Percentiles rank a stretch among this genome's conserved stretches.
Evolutionary conservation across 1,139 yeast genomes (phyloP).

Genomic region (Nakaseomyces sp.): DNA sequence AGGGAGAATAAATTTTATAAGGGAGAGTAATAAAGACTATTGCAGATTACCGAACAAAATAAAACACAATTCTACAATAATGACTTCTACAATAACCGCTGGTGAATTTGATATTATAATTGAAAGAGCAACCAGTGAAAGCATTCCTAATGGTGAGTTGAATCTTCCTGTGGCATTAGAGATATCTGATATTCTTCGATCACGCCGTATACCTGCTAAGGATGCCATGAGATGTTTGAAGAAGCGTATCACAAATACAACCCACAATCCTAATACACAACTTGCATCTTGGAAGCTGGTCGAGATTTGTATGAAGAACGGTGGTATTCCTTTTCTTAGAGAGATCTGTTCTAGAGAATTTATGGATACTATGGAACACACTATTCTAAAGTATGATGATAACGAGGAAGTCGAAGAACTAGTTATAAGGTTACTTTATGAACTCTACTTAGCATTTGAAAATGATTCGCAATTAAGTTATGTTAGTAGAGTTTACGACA

Average conservation of each 20-base stretch:
- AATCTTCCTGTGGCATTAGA: conserved; percentile 69
- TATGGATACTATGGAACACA: conserved; percentile 58
- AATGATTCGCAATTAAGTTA: conserved; percentile 60
- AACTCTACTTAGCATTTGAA: conserved; percentile 69
- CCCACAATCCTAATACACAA: conserved; percentile 67
- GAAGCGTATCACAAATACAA: conserved; percentile 55
- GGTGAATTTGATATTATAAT: conserved; percentile 56
- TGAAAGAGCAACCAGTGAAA: conserved; percentile 74
- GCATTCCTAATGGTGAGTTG: conserved; percentile 85
- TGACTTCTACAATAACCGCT: conserved; percentile 23
- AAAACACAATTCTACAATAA: background rate
- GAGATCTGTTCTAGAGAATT: conserved; percentile 83
- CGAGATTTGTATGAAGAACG: conserved; percentile 86
- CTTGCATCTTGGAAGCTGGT: conserved; percentile 64
- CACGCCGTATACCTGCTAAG: conserved; percentile 72
- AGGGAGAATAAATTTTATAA: background rate
- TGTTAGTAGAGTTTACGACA: conserved; percentile 53
- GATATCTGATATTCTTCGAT: conserved; percentile 77
- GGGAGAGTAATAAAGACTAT: background rate
- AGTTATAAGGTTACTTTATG: conserved; percentile 58
- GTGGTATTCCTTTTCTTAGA: conserved; percentile 75
- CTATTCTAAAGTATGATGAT: conserved; percentile 31
- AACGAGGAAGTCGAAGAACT: conserved; percentile 49
- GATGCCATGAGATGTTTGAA: conserved; percentile 80
- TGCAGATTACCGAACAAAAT: too few relatives aligned